Base-by-base conservation (phyloP, 1,284 basidiomycete species). In the Fistulinella cinereoalba region DNA sequence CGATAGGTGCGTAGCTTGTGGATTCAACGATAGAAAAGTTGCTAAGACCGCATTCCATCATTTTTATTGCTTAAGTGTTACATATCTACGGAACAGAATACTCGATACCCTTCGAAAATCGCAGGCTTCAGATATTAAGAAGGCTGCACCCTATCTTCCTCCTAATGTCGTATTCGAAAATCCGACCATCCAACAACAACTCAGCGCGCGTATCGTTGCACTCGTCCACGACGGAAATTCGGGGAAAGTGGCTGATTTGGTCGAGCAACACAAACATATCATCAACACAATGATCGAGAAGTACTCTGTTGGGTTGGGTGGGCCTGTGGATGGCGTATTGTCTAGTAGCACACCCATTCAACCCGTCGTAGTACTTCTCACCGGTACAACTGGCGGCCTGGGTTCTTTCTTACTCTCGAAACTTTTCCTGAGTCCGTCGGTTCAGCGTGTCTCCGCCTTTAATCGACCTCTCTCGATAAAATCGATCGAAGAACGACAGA, bases 311-410 rank as follows among this genome's bases (percentile, higher is more conserved):
- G 46, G 51, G 2, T 25, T 53, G 41, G 42, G 24, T 12, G 33
- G 36, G n/a, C 23, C 29, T 13, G 16, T 29, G 9, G 25, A 27
- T 9, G 10, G 27, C 37, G 21, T 6, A 6, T 27, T 12, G 25
- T 12, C 12, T 7, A 12, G 12, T 6, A 6, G 7, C 12, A 27
- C 25, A 12, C 21, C 24, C 7, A 24, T 23, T 12, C 13, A 38
- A 19, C 23, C 28, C 10, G 43, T 54, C 13, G 50, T 60, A 2
- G 49, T 67, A 7, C 37, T 68, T 6, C 25, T 67, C 41, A 69
- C 68, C 0, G 65, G 66, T 5, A 56, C 65, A 4, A 66, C 66
- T 7, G 68, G 65, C 2, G 54, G 49, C 15, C 43, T 67, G 24
- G 66, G 68, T 11, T 57, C 61, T 3, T 56, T 65, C 34, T 37